Base-by-base conservation (phyloP, 2,329 filamentous ascomycete species). In the Arthrobotrys iridis region DNA sequence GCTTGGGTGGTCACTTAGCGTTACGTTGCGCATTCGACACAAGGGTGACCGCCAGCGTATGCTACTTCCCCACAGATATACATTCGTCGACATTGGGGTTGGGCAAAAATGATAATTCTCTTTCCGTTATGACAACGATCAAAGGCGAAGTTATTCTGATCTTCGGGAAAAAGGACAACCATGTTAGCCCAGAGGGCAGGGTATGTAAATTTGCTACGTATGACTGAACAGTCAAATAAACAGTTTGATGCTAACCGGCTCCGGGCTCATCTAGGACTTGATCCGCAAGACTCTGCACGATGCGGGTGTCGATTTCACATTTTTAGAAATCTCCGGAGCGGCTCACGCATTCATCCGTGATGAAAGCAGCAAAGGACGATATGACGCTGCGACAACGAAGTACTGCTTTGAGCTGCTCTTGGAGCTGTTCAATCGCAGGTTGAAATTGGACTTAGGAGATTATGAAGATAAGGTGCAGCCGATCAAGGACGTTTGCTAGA, bases 41-140 rank as follows among this genome's bases (percentile, higher is more conserved):
- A 20, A 87, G 93, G 67, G 88, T 97, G 71, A 86, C 86, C 40
- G 91, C 92, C 28, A 89, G 89, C 37, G 90, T 96, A 28, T 90
- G 92, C 81, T 98, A 93, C 84, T 97, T 97, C 83, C 93, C 92
- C 6, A 97, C 93, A 4, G 94, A 97, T 83, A 89, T 97, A 60
- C 94, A 97, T 84, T 88, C 85, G 77, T 87, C 88, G 68, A 92
- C 90, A 6, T 87, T 98, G 0, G 94, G 93, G 22, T 86, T 88
- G 72, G 84, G 87, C 78, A 87, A 88, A 81, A 85, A 84, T 20
- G 89, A 91, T 80, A 87, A 91, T 79, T 87, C 85, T 77, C 81
- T 92, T 48, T 82, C 84, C 13, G 82, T 89, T 50, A 86, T 92
- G 63, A 81, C 82, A 4, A 88, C 90, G 78, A 90, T 96, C 82